Evolutionary conservation across 805 yeast species (phyloP).

Genomic region (Yarrowia deformans): DNA sequence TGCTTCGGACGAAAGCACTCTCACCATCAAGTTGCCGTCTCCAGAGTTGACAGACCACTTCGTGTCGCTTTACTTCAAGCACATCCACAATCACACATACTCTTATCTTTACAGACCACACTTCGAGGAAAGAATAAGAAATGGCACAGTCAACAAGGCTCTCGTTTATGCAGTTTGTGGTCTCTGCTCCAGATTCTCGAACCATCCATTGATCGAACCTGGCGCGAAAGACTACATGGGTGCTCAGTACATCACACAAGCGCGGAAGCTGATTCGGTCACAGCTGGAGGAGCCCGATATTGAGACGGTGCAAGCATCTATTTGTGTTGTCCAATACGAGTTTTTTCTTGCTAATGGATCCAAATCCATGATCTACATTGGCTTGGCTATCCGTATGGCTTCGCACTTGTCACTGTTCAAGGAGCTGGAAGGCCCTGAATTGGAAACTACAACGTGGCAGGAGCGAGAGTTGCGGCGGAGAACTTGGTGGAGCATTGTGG

Average conservation of each 20-base stretch:
- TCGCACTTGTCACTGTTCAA: conserved; percentile 48
- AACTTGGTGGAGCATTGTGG: conserved; percentile 51
- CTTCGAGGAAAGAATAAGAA: conserved; percentile 47
- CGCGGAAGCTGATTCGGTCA: conserved; percentile 41
- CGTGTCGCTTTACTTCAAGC: conserved; percentile 50
- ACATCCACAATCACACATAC: conserved; percentile 51
- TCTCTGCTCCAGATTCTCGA: conserved; percentile 50
- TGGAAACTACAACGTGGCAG: conserved; percentile 44
- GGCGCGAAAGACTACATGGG: conserved; percentile 43
- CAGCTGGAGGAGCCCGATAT: conserved; percentile 48
- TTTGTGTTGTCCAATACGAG: conserved; percentile 50
- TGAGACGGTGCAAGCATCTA: conserved; percentile 50
- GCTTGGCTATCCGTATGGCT: conserved; percentile 51
- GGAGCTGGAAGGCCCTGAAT: conserved; percentile 45
- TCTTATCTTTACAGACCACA: conserved; percentile 50
- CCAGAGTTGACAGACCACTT: conserved; percentile 48
- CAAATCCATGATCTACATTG: conserved; percentile 51
- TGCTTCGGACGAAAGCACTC: conserved; percentile 36
- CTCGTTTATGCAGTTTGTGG: conserved; percentile 50
- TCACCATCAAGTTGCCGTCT: conserved; percentile 42
- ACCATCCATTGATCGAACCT: conserved; percentile 47
- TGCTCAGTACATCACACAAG: conserved; percentile 42
- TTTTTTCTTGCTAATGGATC: conserved; percentile 50
- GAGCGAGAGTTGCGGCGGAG: conserved; percentile 50
- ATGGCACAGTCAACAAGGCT: conserved; percentile 47